These are phyloP conservation scores for Vitis hybrid DNA, from an alignment of 177 flowering plant genomes.

Conservation along the genomic window DNA sequence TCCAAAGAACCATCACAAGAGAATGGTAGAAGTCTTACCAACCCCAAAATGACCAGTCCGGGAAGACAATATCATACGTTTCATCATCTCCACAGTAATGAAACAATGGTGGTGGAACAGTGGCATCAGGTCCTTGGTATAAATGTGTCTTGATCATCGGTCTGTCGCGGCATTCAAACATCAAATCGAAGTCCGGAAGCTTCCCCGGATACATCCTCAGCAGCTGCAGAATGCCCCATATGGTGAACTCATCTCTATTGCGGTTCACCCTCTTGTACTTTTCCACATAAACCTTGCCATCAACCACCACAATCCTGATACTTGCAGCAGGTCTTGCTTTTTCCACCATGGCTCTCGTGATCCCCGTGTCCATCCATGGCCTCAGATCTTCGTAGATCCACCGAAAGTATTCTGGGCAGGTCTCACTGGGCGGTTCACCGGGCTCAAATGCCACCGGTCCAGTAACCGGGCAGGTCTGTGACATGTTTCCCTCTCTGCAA, in stretches of 20 bases:
- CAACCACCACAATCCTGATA: constrained; percentile 13
- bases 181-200: constrained; percentile 21
- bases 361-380: constrained; percentile 21
- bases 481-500: constrained; percentile 1
- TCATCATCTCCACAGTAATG: constrained; percentile 12
- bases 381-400: constrained; percentile 25
- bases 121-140: background rate
- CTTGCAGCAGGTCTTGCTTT: constrained; percentile 11
- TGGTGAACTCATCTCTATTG: constrained; percentile 15
- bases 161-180: constrained; percentile 19
- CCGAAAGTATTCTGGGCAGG: constrained; percentile 20
- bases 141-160: constrained; percentile 2
- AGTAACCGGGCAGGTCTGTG: constrained; percentile 7
- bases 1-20: too few relatives aligned
- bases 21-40: constrained; percentile 13
- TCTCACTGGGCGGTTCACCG: background rate
- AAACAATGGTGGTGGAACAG: constrained; percentile 12
- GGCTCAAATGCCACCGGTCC: background rate
- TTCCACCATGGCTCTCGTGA: constrained; percentile 19
- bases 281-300: constrained; percentile 15
- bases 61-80: constrained; percentile 11
- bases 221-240: constrained; percentile 23
- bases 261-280: constrained; percentile 3
- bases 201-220: constrained; percentile 19
- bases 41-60: constrained; percentile 27